Percentiles rank a stretch among this genome's conserved stretches.
These are phyloP conservation scores for Stereocaulon alpinum DNA, from an alignment of 495 filamentous ascomycete genomes.

Conservation along the genomic window DNA sequence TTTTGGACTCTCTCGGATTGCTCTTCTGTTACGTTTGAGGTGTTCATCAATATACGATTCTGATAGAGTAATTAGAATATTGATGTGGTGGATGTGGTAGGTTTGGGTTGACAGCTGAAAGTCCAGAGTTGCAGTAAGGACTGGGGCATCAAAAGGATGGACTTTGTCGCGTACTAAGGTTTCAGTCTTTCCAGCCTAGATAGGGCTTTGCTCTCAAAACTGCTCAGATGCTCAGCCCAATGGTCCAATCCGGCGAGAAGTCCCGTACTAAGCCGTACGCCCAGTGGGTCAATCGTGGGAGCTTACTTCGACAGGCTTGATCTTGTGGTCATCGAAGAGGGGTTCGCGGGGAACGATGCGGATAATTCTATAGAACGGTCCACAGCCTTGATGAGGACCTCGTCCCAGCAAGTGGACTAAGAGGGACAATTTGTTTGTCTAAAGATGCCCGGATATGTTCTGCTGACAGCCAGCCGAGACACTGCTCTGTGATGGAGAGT, in stretches of 20 bases:
- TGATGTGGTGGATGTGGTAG: slow-evolving; percentile 6
- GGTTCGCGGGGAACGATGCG: not conserved
- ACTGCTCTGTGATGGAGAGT: not conserved
- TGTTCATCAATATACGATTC: slow-evolving; percentile 9
- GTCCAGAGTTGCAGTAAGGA: slow-evolving; percentile 6
- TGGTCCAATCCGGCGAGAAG: not conserved
- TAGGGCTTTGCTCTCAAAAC: not conserved
- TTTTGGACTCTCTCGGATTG: slow-evolving; percentile 5
- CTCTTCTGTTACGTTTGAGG: slow-evolving; percentile 10
- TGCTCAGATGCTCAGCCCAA: not conserved
- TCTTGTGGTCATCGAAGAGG: slow-evolving; percentile 4
- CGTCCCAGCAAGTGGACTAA: not conserved
- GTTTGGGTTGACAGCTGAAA: slow-evolving; percentile 8
- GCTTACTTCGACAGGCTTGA: slow-evolving; percentile 6
- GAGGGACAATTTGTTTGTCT: too few relatives aligned
- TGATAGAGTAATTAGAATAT: not conserved
- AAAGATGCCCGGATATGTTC: not conserved
- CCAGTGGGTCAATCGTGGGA: not conserved
- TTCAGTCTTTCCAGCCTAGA: not conserved
- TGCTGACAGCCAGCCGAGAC: not conserved
- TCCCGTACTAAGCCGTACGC: not conserved
- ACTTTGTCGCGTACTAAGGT: not conserved
- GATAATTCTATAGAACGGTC: not conserved
- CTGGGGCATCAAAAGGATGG: slow-evolving; percentile 3
- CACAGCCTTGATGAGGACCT: not conserved